Percentiles rank a stretch among this genome's conserved stretches.
These are phyloP conservation scores for Verticillium dahliae DNA, from an alignment of 2,329 filamentous ascomycete genomes.

Conservation along the genomic window DNA sequence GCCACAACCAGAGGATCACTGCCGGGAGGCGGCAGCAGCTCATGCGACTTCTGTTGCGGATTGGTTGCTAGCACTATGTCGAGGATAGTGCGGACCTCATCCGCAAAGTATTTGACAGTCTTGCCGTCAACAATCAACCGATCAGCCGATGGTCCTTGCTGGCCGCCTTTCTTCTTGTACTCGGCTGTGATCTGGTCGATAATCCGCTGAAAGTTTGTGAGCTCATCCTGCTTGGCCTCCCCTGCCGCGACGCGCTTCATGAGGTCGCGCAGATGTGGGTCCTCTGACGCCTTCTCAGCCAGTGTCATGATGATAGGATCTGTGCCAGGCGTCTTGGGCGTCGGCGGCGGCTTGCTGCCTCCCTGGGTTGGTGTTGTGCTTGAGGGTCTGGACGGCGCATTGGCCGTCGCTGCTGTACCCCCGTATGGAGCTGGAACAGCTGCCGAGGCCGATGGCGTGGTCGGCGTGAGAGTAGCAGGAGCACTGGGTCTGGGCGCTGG, in stretches of 20 bases:
- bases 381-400: constrained; percentile 5
- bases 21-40: constrained; percentile 45
- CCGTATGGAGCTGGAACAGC: constrained; percentile 12
- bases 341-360: constrained; percentile 3
- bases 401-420: neutral
- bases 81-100: constrained; percentile 50
- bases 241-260: constrained; percentile 81
- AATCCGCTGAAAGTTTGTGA: constrained; percentile 71
- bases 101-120: constrained; percentile 54
- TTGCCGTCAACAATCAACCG: constrained; percentile 46
- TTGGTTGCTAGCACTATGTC: constrained; percentile 55
- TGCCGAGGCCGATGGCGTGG: constrained; percentile 6
- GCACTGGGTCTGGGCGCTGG: neutral
- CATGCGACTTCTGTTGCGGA: constrained; percentile 45
- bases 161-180: constrained; percentile 43
- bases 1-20: constrained; percentile 51
- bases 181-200: constrained; percentile 70
- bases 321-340: constrained; percentile 9
- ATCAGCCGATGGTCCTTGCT: constrained; percentile 48
- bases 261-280: constrained; percentile 65
- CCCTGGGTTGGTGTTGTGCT: constrained; percentile 10
- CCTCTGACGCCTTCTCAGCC: constrained; percentile 67
- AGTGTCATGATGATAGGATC: constrained; percentile 71
- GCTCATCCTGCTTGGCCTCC: constrained; percentile 58
- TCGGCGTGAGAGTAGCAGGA: constrained; percentile 6